Evolutionary conservation across 768 basidiomycete genomes (phyloP), one percentile per base, ranked within the genome.

Genomic region (Kwoniella mangroviensis): DNA sequence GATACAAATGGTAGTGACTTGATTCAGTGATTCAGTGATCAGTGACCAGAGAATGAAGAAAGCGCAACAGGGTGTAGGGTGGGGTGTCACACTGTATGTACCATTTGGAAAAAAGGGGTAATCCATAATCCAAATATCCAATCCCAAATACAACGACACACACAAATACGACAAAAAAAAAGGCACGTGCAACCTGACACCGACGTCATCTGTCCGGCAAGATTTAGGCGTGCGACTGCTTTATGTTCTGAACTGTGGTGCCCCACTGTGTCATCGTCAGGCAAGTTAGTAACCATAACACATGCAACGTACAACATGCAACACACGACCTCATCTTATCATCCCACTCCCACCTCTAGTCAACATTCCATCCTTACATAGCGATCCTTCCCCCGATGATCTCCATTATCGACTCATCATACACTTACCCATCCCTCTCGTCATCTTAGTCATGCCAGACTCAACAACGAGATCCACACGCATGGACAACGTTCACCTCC

Each of bases 371-470:
- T 3, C 21, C 56, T 28, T 24, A 2, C 0, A 0, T 0, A 62
- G 12, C 21, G 19, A 43, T 22, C 13, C 42, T 54, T 28, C 42
- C 22, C 1, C 65, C 21, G 26, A 22, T 26, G 26, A 58, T 49
- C 21, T 40, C 5, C 45, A 40, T 41, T 3, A 7, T 43, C 54
- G 56, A 54, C 28, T 28, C 34, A 15, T 54, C 34, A 3, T 68
- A 11, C 59, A 70, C 34, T 28, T 60, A 22, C 69, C 64, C 19
- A 60, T 53, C 1, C 78, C 21, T 65, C 75, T 45, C 67, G 77
- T 34, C 75, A 13, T 81, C 71, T 11, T 67, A 55, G 62, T 54
- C n/a, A 70, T 70, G 69, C 24, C 69, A 10, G 17, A 12, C 4
- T 43, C 55, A 17, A 19, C 51, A 3, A 19, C 59, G 49, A 56